Evolutionary conservation across 2,329 filamentous ascomycete genomes (phyloP), one percentile per base, ranked within the genome.

Genomic region (Malbranchea zuffiana): DNA sequence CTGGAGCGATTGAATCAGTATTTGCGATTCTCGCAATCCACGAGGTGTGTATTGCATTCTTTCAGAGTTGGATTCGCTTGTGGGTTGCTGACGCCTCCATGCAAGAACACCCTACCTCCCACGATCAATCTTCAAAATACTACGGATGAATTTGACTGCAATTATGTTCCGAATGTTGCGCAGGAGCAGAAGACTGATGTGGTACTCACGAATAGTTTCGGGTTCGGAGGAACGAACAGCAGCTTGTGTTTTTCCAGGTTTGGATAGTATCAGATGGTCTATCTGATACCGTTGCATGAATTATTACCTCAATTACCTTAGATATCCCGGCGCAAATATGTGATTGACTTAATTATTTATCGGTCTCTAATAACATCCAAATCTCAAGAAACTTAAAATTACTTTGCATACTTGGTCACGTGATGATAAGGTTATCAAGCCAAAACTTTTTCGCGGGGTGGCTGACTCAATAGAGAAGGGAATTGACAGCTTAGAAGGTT

Each of bases 141-240:
- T 4, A 74, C 79, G 28, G 68, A 67, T 39, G 71, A 76, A 3
- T 80, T 83, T 37, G 65, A 77, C 45, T 93, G 88, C 64, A 95
- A 96, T 54, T 88, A 95, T 57, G 78, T 94, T 3, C 75, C 86
- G 0, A 67, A 76, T 3, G 54, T 66, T 30, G 71, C 85, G 1
- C 87, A 95, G 58, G 59, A 80, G 35, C 78, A 75, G 46, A 55
- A 67, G 2, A 74, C 96, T 7, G 65, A 75, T 40, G 79, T 88
- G 15, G 83, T 82, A 4, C 51, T 98, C 40, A 90, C 84, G 3
- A 98, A 98, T 53, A 96, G 88, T 56, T 98, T 98, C 62, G 90
- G 90, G 0, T 98, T 98, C 63, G 90, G 90, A 7, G 90, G 90
- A 11, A 96, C 88, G 1, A 98, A 98, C 63, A 87, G 88, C 27